Evolutionary conservation across 345 rosid genomes (phyloP).

Genomic region (Erodium maritimum): DNA sequence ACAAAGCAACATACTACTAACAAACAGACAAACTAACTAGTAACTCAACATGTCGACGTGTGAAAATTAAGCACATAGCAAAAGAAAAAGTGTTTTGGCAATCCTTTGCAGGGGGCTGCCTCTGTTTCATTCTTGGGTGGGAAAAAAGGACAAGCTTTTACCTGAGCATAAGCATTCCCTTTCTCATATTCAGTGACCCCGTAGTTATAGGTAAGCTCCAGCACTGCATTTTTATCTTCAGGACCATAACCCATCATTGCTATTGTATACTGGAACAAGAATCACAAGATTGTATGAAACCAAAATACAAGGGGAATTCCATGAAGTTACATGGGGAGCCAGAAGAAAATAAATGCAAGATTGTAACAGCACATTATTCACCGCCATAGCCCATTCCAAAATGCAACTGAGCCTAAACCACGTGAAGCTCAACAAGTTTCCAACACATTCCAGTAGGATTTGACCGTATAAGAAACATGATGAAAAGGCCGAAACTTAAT

Average conservation of each 20-base stretch:
- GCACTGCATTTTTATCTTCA: conserved; percentile 71
- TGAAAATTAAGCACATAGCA: not conserved
- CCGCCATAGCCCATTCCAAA: too few species aligned
- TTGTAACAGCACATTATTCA: too few species aligned
- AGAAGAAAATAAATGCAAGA: not conserved
- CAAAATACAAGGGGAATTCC: not conserved
- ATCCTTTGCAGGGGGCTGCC: not conserved
- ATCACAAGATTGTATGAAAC: conserved; percentile 4
- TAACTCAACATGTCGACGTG: not conserved
- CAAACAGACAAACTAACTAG: not conserved
- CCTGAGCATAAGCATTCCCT: conserved; percentile 94
- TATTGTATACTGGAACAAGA: conserved; percentile 43
- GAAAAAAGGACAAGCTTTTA: conserved; percentile 11
- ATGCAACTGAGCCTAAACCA: too few species aligned
- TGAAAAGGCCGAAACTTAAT: too few species aligned
- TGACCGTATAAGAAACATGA: too few species aligned
- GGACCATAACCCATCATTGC: conserved; percentile 97
- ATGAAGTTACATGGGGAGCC: not conserved
- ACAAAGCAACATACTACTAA: conserved; percentile 4
- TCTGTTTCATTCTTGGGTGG: too few species aligned
- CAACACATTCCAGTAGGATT: too few species aligned
- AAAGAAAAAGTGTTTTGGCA: not conserved
- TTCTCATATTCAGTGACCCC: conserved; percentile 81
- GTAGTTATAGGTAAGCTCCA: conserved; percentile 89
- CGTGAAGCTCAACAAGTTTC: too few species aligned